These are phyloP conservation scores for Claviceps cyperi DNA, from an alignment of 2,329 filamentous ascomycete genomes.

Conservation along the genomic window DNA sequence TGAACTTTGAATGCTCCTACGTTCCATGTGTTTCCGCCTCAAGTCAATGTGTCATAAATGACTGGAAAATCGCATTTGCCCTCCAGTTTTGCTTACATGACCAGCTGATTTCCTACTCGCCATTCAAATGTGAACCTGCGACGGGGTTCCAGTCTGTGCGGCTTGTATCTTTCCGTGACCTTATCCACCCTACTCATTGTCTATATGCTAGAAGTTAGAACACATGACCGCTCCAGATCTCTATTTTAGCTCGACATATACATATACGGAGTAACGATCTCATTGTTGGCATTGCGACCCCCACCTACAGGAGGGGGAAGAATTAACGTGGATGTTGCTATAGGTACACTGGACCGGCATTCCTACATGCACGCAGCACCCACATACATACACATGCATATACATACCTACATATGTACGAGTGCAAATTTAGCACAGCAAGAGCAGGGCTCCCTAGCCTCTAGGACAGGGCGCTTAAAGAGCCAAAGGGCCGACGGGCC, in stretches of 20 bases:
- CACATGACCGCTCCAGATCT: too few species aligned
- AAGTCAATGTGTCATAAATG: neutral
- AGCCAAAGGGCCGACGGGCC: slow-evolving; percentile 2
- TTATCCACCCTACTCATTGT: too few species aligned
- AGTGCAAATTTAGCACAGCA: neutral
- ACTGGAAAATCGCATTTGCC: neutral
- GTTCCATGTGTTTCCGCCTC: neutral
- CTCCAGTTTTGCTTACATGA: neutral
- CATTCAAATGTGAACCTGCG: neutral
- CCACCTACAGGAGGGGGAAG: too few species aligned
- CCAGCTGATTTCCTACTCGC: too few species aligned
- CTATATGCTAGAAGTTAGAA: too few species aligned
- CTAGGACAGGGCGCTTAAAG: neutral
- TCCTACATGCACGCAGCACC: neutral
- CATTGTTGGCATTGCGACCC: too few species aligned
- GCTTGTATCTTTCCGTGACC: neutral
- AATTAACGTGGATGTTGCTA: too few species aligned
- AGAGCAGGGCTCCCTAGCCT: neutral
- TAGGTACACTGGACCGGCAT: neutral
- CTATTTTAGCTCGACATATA: too few species aligned
- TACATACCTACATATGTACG: neutral
- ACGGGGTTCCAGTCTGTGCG: neutral
- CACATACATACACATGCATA: neutral
- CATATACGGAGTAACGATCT: too few species aligned
- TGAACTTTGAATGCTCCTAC: neutral